phyloP scores from a whole-genome alignment of 768 basidiomycete species.

The Dioszegia crocea region DNA sequence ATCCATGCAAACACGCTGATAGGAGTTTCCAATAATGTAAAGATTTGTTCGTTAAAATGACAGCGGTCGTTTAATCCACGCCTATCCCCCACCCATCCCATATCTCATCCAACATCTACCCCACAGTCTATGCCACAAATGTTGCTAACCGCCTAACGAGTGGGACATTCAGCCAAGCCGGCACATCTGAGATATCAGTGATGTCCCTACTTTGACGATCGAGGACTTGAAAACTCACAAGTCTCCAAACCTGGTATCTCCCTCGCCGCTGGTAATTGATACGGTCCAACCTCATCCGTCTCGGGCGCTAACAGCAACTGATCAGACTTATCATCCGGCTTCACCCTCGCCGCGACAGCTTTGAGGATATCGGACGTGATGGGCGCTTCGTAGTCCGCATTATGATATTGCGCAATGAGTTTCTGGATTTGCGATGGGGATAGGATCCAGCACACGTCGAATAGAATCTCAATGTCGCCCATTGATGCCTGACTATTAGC shows the following conservation, averaged over 20 bases:
- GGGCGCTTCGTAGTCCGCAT: constrained; percentile 98
- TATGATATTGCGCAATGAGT: constrained; percentile 98
- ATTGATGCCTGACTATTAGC: constrained; percentile 66
- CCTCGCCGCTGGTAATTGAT: constrained; percentile 77
- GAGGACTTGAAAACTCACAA: constrained; percentile 51
- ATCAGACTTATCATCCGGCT: constrained; percentile 93
- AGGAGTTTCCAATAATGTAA: background rate
- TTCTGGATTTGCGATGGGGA: constrained; percentile 99
- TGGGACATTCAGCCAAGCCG: constrained; percentile 43
- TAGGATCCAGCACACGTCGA: constrained; percentile 97
- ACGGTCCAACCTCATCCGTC: constrained; percentile 89
- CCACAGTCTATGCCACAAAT: constrained; percentile 11
- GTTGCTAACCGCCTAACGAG: constrained; percentile 40
- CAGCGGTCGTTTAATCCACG: background rate
- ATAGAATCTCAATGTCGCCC: constrained; percentile 96
- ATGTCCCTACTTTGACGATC: background rate
- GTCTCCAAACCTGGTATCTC: constrained; percentile 96
- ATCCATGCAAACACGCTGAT: no score
- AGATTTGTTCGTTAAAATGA: background rate
- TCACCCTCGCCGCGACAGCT: constrained; percentile 91
- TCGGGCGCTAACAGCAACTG: constrained; percentile 93
- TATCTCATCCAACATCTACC: background rate
- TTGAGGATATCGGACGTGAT: constrained; percentile 96
- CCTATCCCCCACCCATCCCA: no score
- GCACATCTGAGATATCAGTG: constrained; percentile 31